phyloP scores from a whole-genome alignment of 129 eudicot genomes.

The Dittrichia graveolens region DNA sequence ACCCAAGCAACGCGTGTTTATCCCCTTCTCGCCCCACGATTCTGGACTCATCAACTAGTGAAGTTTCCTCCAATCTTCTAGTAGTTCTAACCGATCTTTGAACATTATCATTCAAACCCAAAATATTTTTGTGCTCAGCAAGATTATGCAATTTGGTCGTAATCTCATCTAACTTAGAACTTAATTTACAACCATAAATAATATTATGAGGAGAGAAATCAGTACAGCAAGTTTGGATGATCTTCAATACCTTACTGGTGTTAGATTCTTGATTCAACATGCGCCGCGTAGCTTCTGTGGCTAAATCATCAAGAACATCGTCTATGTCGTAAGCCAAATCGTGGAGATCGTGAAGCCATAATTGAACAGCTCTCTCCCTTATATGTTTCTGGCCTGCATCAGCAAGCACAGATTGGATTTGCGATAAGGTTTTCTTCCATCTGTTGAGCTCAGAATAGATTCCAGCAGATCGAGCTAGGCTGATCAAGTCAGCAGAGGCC shows the following conservation, averaged over 20 bases:
- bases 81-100: neutral
- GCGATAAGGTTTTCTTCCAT: conserved; percentile 20
- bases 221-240: conserved; percentile 18
- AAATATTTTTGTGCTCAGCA: conserved; percentile 25
- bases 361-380: conserved; percentile 24
- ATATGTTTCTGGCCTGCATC: conserved; percentile 56
- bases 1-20: neutral
- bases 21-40: conserved; percentile 38
- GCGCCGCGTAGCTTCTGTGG: conserved; percentile 37
- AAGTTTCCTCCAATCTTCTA: neutral
- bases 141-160: conserved; percentile 22
- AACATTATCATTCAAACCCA: conserved; percentile 25
- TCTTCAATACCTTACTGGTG: conserved; percentile 2
- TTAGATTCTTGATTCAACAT: neutral
- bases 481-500: conserved; percentile 33
- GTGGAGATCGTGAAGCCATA: conserved; percentile 43
- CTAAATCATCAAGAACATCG: conserved; percentile 45
- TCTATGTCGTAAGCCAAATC: conserved; percentile 46
- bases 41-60: conserved; percentile 20
- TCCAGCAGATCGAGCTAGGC: conserved; percentile 33
- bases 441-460: conserved; percentile 22
- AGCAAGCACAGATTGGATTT: conserved; percentile 38
- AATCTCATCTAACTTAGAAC: conserved; percentile 33
- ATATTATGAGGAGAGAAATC: conserved; percentile 6
- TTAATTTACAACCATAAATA: conserved; percentile 21